Conservation (phyloP, 345 rosid genomes). For the Populus simonii region DNA sequence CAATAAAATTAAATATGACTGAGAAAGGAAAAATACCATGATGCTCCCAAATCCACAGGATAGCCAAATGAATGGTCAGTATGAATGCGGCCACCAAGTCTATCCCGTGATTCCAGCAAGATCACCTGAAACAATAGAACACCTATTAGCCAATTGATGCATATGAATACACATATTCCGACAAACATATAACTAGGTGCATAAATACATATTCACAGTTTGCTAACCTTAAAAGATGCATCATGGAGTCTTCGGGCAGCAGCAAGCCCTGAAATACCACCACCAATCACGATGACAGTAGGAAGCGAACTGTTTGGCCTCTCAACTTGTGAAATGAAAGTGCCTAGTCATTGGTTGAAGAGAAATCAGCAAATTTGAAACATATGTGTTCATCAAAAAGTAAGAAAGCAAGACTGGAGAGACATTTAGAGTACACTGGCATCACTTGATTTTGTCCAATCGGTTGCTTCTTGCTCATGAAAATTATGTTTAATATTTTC, state of each 20-base stretch:
- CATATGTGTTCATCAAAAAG: neutral
- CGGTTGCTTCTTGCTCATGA: no score
- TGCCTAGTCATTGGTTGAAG: conserved; percentile 24
- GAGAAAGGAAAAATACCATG: conserved; percentile 49
- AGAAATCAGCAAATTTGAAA: neutral
- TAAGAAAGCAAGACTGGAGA: neutral
- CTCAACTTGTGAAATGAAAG: conserved; percentile 38
- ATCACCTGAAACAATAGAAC: conserved; percentile 45
- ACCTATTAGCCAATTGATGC: neutral
- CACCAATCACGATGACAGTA: conserved; percentile 74
- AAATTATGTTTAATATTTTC: no score
- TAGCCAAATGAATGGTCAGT: conserved; percentile 88
- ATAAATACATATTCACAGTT: neutral
- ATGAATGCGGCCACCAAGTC: conserved; percentile 89
- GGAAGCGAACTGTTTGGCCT: conserved; percentile 49
- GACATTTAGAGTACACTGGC: neutral
- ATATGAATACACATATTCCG: neutral
- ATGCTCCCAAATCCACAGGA: conserved; percentile 94
- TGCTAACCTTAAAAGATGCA: conserved; percentile 60
- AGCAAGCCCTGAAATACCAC: conserved; percentile 86
- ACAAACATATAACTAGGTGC: neutral
- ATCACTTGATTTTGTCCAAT: neutral
- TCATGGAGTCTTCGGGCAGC: conserved; percentile 71
- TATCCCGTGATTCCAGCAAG: conserved; percentile 77
- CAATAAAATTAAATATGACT: neutral